These are phyloP conservation scores for Macrophomina pseudophaseolina DNA, from an alignment of 2,329 filamentous ascomycete species.

Conservation along the genomic window DNA sequence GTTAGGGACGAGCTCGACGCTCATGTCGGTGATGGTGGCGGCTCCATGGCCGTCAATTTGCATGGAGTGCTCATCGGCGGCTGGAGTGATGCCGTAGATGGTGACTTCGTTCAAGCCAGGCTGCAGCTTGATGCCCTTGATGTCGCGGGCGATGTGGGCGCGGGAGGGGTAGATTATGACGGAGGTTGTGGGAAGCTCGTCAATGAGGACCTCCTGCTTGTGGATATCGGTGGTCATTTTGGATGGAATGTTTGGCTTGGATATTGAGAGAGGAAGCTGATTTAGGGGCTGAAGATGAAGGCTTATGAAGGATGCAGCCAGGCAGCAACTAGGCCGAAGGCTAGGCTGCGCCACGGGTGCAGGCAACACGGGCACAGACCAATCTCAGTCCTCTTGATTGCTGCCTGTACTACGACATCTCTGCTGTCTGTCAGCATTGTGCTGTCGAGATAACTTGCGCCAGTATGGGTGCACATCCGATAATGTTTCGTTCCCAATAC, in stretches of 20 bases:
- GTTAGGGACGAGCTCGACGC: conserved; percentile 63
- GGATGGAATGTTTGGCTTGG: not conserved
- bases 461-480: too few species aligned
- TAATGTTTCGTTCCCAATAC: too few species aligned
- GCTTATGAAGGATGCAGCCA: conserved; percentile 13
- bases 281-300: not conserved
- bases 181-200: conserved; percentile 63
- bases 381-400: not conserved
- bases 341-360: conserved; percentile 7
- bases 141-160: conserved; percentile 66
- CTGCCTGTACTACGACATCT: not conserved
- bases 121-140: conserved; percentile 60
- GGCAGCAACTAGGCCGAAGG: conserved; percentile 1
- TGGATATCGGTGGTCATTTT: conserved; percentile 23
- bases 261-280: not conserved
- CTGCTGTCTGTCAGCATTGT: not conserved
- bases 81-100: conserved; percentile 60
- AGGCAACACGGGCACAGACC: conserved; percentile 14
- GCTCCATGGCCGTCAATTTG: conserved; percentile 64
- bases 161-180: conserved; percentile 68
- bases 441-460: too few species aligned
- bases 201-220: conserved; percentile 43
- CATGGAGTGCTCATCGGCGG: conserved; percentile 61
- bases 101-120: conserved; percentile 63
- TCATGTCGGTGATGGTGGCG: conserved; percentile 66